Evolutionary conservation across 805 yeast genomes (phyloP).

Genomic region (Schwanniomyces pseudopolymorphus): DNA sequence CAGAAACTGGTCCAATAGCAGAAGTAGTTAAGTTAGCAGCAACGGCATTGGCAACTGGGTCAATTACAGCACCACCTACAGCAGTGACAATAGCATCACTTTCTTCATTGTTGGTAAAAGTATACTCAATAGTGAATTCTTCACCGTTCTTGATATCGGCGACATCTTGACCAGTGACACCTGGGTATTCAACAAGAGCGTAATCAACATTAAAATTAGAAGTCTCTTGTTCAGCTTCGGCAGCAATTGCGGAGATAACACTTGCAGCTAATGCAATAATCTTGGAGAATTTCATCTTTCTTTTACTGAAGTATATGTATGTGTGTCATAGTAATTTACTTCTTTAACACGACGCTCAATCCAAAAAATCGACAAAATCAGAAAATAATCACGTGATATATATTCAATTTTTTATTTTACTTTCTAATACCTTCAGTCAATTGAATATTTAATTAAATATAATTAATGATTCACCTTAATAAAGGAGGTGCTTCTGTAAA

Average conservation of each 20-base stretch:
- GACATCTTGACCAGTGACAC: slow-evolving; percentile 35
- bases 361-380: slow-evolving; percentile 1
- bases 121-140: slow-evolving; percentile 49
- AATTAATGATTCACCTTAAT: background rate
- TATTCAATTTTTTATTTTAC: background rate
- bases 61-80: slow-evolving; percentile 63
- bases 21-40: slow-evolving; percentile 65
- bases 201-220: slow-evolving; percentile 46
- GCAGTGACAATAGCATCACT: slow-evolving; percentile 56
- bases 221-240: slow-evolving; percentile 9
- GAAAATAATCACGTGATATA: background rate
- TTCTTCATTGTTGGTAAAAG: slow-evolving; percentile 54
- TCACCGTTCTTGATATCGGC: slow-evolving; percentile 52
- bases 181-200: slow-evolving; percentile 45
- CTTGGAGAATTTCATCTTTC: slow-evolving; percentile 4
- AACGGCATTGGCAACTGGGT: slow-evolving; percentile 51
- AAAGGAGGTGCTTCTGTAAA: background rate
- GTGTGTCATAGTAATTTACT: background rate
- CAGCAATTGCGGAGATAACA: slow-evolving; percentile 9
- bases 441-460: background rate
- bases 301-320: background rate
- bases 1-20: slow-evolving; percentile 57
- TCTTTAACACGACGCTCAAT: background rate
- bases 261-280: slow-evolving; percentile 4
- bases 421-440: background rate